A percentile compares a stretch with the other conserved stretches of the same genome.
Evolutionary conservation across 805 yeast genomes (phyloP).

Genomic region (Ogataea nakhonphanomensis): DNA sequence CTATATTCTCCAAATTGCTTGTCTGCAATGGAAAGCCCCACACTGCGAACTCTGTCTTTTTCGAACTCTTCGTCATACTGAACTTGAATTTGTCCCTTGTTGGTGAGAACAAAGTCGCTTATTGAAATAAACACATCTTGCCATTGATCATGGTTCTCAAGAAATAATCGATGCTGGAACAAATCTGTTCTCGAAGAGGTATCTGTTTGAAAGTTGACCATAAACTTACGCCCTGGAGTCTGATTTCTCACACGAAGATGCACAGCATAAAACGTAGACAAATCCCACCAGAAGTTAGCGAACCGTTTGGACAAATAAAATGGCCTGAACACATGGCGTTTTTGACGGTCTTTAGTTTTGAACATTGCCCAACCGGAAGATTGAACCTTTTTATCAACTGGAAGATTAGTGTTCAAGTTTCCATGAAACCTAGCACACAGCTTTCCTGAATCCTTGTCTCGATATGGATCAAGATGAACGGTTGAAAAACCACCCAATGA

Average conservation of each 20-base stretch:
- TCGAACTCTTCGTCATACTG: constrained; percentile 59
- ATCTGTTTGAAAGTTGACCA: constrained; percentile 79
- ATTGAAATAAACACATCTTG: constrained; percentile 78
- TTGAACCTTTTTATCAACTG: constrained; percentile 58
- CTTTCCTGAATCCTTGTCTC: constrained; percentile 35
- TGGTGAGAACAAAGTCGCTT: constrained; percentile 76
- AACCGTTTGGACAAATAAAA: constrained; percentile 35
- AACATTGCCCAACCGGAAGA: constrained; percentile 79
- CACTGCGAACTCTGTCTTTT: constrained; percentile 59
- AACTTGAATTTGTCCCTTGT: constrained; percentile 59
- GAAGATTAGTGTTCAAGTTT: constrained; percentile 61
- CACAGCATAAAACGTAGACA: constrained; percentile 59
- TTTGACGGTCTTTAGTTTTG: constrained; percentile 64
- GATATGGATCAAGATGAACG: constrained; percentile 40
- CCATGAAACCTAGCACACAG: constrained; percentile 68
- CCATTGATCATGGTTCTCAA: constrained; percentile 59
- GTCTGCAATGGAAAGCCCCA: constrained; percentile 78
- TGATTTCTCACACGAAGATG: constrained; percentile 72
- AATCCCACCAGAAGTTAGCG: constrained; percentile 60
- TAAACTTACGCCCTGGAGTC: constrained; percentile 52
- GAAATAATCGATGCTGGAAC: constrained; percentile 76
- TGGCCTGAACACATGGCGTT: constrained; percentile 39
- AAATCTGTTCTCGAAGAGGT: constrained; percentile 74
- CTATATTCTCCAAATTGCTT: constrained; percentile 73
- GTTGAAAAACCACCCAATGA: constrained; percentile 79